These are phyloP conservation scores for Aaosphaeria pasadenensis DNA, from an alignment of 2,329 filamentous ascomycete genomes.

Conservation along the genomic window DNA sequence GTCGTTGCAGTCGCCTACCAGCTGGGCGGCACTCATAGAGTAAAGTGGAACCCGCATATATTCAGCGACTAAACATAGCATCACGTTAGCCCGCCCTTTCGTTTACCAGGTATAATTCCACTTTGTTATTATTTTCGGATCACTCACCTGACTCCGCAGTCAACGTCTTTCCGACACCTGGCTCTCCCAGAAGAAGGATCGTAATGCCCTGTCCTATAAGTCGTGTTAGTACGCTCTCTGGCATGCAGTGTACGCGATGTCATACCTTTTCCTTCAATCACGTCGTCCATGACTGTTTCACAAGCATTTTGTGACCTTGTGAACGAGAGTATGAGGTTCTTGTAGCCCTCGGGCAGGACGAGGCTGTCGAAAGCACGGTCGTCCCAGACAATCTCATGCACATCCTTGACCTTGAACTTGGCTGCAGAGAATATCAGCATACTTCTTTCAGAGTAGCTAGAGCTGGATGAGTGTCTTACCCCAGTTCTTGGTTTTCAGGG, in stretches of 20 bases:
- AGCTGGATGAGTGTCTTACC: constrained; percentile 9
- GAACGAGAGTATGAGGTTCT: constrained; percentile 25
- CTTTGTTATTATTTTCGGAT: background rate
- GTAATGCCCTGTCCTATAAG: background rate
- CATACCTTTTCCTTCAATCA: constrained; percentile 30
- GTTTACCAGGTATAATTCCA: background rate
- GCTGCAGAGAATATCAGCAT: constrained; percentile 9
- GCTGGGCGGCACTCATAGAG: constrained; percentile 14
- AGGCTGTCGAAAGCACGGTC: constrained; percentile 25
- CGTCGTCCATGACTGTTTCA: constrained; percentile 21
- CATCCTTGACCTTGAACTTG: constrained; percentile 18
- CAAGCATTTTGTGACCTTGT: constrained; percentile 18
- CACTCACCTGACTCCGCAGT: constrained; percentile 20
- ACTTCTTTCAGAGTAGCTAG: background rate
- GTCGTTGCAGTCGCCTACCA: constrained; percentile 8
- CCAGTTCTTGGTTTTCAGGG: constrained; percentile 31
- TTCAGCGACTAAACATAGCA: constrained; percentile 15
- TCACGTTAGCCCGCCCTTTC: constrained; percentile 2
- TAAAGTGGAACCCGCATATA: constrained; percentile 16
- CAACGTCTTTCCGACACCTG: constrained; percentile 25
- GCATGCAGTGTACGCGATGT: constrained; percentile 10
- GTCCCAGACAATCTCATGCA: constrained; percentile 27
- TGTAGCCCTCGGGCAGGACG: constrained; percentile 23
- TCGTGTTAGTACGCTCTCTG: background rate
- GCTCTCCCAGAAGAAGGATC: constrained; percentile 4